These are phyloP conservation scores for Cladosporium sp. DNA, from an alignment of 2,329 filamentous ascomycete species.

Conservation along the genomic window DNA sequence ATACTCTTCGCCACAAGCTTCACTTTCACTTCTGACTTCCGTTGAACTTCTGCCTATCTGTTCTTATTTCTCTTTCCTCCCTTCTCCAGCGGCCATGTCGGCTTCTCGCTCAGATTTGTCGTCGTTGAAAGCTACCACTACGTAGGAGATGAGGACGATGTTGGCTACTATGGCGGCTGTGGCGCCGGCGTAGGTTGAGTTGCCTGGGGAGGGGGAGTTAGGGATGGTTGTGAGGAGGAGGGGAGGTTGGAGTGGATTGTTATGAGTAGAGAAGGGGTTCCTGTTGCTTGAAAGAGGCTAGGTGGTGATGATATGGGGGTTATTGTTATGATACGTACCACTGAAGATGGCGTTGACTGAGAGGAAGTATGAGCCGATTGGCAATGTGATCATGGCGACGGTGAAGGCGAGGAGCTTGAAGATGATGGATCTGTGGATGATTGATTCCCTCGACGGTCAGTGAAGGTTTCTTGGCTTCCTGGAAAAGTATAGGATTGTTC, in stretches of 20 bases:
- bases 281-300: neutral
- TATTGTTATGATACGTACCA: conserved; percentile 50
- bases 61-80: conserved; percentile 33
- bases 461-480: no score
- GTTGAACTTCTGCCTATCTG: no score
- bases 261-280: neutral
- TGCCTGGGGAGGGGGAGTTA: conserved; percentile 52
- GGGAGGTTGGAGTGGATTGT: neutral
- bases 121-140: conserved; percentile 86
- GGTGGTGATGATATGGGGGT: neutral
- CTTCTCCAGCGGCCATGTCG: conserved; percentile 41
- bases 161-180: conserved; percentile 87
- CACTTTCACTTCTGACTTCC: no score
- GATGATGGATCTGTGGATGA: conserved; percentile 74
- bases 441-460: neutral
- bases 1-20: no score
- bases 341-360: conserved; percentile 71
- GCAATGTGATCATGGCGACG: conserved; percentile 80
- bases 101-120: conserved; percentile 53
- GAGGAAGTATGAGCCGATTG: conserved; percentile 84
- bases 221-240: neutral
- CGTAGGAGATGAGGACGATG: conserved; percentile 81
- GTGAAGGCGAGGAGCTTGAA: conserved; percentile 87
- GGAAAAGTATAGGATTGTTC: no score
- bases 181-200: conserved; percentile 80